Evolutionary conservation across 2,329 filamentous ascomycete genomes (phyloP).

Genomic region (Xylariaceae sp.): DNA sequence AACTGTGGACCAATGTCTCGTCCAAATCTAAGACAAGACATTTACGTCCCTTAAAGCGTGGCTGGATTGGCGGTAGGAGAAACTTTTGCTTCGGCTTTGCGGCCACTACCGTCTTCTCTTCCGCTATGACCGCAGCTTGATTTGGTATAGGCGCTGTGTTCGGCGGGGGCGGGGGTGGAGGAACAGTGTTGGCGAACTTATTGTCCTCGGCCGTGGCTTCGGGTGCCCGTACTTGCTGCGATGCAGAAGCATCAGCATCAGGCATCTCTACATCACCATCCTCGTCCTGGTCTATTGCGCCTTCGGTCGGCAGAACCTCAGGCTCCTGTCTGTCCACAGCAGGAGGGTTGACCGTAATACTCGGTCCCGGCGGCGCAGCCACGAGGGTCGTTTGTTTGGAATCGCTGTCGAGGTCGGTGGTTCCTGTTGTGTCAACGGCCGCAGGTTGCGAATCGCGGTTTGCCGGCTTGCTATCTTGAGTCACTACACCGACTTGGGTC

Average conservation of each 20-base stretch:
- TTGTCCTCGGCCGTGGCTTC: conserved; percentile 34
- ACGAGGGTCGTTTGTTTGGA: conserved; percentile 43
- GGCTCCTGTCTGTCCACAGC: conserved; percentile 32
- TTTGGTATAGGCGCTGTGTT: conserved; percentile 38
- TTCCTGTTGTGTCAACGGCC: conserved; percentile 43
- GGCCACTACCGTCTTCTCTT: conserved; percentile 41
- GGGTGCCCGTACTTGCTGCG: conserved; percentile 33
- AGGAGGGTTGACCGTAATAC: conserved; percentile 41
- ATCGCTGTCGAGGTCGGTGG: conserved; percentile 41
- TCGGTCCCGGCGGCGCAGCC: conserved; percentile 31
- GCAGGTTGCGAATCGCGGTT: conserved; percentile 45
- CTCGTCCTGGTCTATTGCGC: conserved; percentile 39
- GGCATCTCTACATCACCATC: conserved; percentile 66
- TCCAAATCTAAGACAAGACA: conserved; percentile 94
- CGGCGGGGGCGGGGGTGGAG: conserved; percentile 46
- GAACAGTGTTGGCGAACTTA: conserved; percentile 38
- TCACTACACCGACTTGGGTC: conserved; percentile 25
- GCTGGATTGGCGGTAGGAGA: conserved; percentile 76
- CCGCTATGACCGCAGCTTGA: conserved; percentile 25
- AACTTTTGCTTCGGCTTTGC: conserved; percentile 55
- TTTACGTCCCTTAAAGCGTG: conserved; percentile 81
- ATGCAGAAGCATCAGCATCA: conserved; percentile 54
- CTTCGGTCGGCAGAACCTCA: conserved; percentile 30
- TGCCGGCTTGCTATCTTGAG: conserved; percentile 34
- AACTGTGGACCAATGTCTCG: conserved; percentile 96